Percentiles rank a stretch among this genome's conserved stretches.
These are phyloP conservation scores for Corchorus olitorius DNA, from an alignment of 345 rosid species.

Conservation along the genomic window DNA sequence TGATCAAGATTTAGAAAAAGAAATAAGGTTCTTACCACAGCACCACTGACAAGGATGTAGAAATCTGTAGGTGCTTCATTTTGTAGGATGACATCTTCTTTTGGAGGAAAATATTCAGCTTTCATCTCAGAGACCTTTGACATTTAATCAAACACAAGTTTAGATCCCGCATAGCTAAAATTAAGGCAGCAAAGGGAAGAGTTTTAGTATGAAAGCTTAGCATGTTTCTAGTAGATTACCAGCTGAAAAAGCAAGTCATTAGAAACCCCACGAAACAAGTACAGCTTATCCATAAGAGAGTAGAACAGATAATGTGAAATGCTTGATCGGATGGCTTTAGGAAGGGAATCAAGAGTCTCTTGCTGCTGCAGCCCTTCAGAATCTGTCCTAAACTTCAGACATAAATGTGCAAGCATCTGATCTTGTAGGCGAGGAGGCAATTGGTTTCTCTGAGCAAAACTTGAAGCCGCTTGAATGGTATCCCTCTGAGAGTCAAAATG, in stretches of 20 bases:
- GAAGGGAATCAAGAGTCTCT: slow-evolving; percentile 73
- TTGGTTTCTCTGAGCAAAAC: slow-evolving; percentile 65
- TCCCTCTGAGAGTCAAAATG: slow-evolving; percentile 46
- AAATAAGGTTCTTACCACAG: slow-evolving; percentile 52
- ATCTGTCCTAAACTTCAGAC: slow-evolving; percentile 71
- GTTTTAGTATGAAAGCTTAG: slow-evolving; percentile 14
- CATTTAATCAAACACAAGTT: slow-evolving; percentile 14
- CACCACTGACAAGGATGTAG: slow-evolving; percentile 68
- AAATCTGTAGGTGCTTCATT: slow-evolving; percentile 88
- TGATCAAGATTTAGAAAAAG: neutral
- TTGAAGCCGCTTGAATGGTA: slow-evolving; percentile 73
- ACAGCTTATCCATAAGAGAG: slow-evolving; percentile 59
- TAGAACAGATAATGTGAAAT: slow-evolving; percentile 76
- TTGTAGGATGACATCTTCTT: slow-evolving; percentile 81
- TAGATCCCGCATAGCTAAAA: neutral
- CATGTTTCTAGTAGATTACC: slow-evolving; percentile 39
- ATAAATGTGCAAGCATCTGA: slow-evolving; percentile 81
- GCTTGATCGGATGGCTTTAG: slow-evolving; percentile 77
- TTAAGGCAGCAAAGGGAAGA: neutral
- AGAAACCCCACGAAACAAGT: slow-evolving; percentile 70
- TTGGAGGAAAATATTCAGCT: slow-evolving; percentile 86
- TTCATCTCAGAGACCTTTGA: slow-evolving; percentile 80
- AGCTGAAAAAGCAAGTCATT: slow-evolving; percentile 75
- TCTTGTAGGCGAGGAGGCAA: slow-evolving; percentile 64
- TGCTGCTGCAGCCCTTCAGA: slow-evolving; percentile 80